Evolutionary conservation across 345 rosid genomes (phyloP).

Genomic region (Pistacia atlantica): DNA sequence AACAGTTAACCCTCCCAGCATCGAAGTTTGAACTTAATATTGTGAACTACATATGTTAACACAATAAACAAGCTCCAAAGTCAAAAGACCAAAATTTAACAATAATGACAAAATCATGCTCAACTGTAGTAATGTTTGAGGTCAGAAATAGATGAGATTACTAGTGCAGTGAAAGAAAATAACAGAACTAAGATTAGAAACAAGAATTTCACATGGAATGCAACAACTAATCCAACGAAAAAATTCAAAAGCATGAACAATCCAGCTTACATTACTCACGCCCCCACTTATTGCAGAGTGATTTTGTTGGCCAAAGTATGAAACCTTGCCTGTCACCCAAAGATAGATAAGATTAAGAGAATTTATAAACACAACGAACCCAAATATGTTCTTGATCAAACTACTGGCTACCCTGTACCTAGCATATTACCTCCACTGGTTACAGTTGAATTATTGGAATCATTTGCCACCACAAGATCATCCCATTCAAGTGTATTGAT

Average conservation of each 20-base stretch:
- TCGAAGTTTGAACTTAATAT: not conserved
- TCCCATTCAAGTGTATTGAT: slow-evolving; percentile 99
- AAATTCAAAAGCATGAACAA: slow-evolving; percentile 10
- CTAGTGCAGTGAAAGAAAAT: not conserved
- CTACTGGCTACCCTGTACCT: not conserved
- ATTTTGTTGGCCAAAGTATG: slow-evolving; percentile 43
- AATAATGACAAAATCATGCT: not conserved
- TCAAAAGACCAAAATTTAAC: not conserved
- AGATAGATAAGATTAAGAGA: slow-evolving; percentile 3
- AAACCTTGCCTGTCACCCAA: slow-evolving; percentile 49
- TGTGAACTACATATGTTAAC: not conserved
- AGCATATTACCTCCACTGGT: slow-evolving; percentile 50
- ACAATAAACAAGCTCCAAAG: not conserved
- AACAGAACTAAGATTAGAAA: not conserved
- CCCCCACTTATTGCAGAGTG: slow-evolving; percentile 37
- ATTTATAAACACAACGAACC: not conserved
- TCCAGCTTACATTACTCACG: slow-evolving; percentile 50
- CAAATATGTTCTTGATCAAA: slow-evolving; percentile 11
- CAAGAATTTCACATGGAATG: not conserved
- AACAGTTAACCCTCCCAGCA: not conserved
- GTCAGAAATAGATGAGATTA: not conserved
- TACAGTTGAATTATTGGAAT: slow-evolving; percentile 37
- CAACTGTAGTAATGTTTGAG: not conserved
- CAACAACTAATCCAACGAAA: slow-evolving; percentile 2
- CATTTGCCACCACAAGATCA: slow-evolving; percentile 65